phyloP scores from a whole-genome alignment of 2,329 filamentous ascomycete genomes.

The Claviceps lovelessii region DNA sequence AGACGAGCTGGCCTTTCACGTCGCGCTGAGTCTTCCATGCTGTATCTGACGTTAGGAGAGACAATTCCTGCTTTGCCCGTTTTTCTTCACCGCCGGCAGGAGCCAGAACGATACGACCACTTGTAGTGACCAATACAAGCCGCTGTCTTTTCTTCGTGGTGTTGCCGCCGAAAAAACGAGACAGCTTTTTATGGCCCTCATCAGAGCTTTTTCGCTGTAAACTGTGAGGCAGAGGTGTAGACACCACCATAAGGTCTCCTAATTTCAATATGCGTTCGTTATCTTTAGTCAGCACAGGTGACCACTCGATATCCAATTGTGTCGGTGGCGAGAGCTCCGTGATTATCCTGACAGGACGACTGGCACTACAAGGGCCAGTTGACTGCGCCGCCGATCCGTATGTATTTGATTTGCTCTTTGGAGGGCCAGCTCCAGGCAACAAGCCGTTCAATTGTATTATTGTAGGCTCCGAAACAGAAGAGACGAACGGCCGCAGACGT shows the following conservation, averaged over 20 bases:
- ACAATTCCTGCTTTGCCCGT: slow-evolving; percentile 82
- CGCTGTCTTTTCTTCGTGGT: slow-evolving; percentile 86
- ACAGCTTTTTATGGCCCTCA: slow-evolving; percentile 73
- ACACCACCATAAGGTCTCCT: slow-evolving; percentile 75
- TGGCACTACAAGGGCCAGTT: slow-evolving; percentile 28
- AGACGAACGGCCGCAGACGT: slow-evolving; percentile 67
- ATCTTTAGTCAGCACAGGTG: slow-evolving; percentile 74
- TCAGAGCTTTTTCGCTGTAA: slow-evolving; percentile 57
- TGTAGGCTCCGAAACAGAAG: slow-evolving; percentile 58
- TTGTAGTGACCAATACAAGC: slow-evolving; percentile 88
- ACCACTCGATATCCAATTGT: slow-evolving; percentile 97
- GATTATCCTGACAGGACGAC: slow-evolving; percentile 65
- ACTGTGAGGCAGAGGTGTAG: slow-evolving; percentile 61
- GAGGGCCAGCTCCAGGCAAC: slow-evolving; percentile 12
- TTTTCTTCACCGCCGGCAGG: slow-evolving; percentile 91
- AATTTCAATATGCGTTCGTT: slow-evolving; percentile 93
- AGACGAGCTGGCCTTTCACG: slow-evolving; percentile 73
- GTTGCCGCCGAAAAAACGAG: slow-evolving; percentile 82
- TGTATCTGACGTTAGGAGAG: slow-evolving; percentile 61
- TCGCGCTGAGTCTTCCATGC: slow-evolving; percentile 70
- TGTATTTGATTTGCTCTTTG: slow-evolving; percentile 15
- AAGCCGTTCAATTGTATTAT: slow-evolving; percentile 59
- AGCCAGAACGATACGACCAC: slow-evolving; percentile 76
- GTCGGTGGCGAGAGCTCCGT: slow-evolving; percentile 94
- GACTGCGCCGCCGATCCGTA: slow-evolving; percentile 20